Conservation (phyloP, 306 rosid genomes). For the Begonia fuchsioides region DNA sequence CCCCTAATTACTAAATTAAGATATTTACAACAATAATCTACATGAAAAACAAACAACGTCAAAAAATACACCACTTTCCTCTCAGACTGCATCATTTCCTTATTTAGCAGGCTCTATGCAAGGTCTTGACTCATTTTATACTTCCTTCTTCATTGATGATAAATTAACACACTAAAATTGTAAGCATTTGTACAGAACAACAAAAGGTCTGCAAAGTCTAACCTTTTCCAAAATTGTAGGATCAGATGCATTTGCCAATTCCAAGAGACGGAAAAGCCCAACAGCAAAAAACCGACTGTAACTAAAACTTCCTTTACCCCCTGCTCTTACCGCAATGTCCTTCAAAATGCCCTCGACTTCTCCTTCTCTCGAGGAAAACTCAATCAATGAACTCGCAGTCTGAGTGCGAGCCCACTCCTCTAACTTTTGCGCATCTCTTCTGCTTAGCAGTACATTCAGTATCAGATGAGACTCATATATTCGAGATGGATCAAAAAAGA, state of each 20-base stretch:
- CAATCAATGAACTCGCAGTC: slow-evolving; percentile 57
- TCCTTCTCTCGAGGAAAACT: slow-evolving; percentile 78
- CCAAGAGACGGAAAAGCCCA: slow-evolving; percentile 89
- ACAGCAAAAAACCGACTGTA: slow-evolving; percentile 96
- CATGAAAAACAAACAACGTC: too few relatives aligned
- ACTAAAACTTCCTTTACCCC: slow-evolving; percentile 61
- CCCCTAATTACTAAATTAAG: too few relatives aligned
- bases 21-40: too few relatives aligned
- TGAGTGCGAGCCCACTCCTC: slow-evolving; percentile 94
- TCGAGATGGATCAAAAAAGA: too few relatives aligned
- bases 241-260: slow-evolving; percentile 87
- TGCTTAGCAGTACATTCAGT: slow-evolving; percentile 8
- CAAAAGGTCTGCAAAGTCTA: slow-evolving; percentile 6
- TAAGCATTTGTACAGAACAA: not conserved
- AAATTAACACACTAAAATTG: not conserved
- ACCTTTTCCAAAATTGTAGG: slow-evolving; percentile 90
- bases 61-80: too few relatives aligned
- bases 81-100: too few relatives aligned
- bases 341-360: slow-evolving; percentile 69
- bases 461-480: too few relatives aligned
- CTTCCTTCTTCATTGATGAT: not conserved
- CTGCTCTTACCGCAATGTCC: slow-evolving; percentile 83
- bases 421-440: slow-evolving; percentile 72
- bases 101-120: too few relatives aligned
- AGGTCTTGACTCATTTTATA: too few relatives aligned